phyloP scores from a whole-genome alignment of 2,329 filamentous ascomycete species.

The Colletotrichum echinochloae region DNA sequence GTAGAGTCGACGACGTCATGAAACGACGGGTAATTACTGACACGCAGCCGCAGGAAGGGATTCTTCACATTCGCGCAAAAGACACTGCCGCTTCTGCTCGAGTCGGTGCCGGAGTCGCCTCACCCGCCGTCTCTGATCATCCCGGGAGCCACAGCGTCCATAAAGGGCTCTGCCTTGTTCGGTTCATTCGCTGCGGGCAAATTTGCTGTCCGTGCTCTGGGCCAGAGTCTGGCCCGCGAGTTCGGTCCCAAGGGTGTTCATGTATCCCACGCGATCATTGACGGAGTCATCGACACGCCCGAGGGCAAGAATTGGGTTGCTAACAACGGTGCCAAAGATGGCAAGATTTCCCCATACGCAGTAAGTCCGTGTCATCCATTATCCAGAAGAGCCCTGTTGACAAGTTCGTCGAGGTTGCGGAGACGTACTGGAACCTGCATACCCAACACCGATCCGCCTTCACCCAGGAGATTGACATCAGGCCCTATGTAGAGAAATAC shows the following conservation, averaged over 20 bases:
- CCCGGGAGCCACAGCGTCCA: conserved; percentile 85
- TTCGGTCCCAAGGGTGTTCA: conserved; percentile 89
- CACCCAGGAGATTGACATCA: conserved; percentile 83
- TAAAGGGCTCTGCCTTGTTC: conserved; percentile 73
- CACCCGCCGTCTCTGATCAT: conserved; percentile 85
- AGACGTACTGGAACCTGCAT: conserved; percentile 87
- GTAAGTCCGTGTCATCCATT: conserved; percentile 63
- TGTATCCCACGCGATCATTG: conserved; percentile 84
- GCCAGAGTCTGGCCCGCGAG: conserved; percentile 82
- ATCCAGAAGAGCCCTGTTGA: conserved; percentile 28
- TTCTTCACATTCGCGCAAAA: conserved; percentile 82
- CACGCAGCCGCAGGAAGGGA: conserved; percentile 62
- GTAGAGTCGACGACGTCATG: conserved; percentile 44
- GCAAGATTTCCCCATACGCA: conserved; percentile 80
- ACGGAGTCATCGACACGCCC: conserved; percentile 87
- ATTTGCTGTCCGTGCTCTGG: conserved; percentile 80
- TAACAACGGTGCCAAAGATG: conserved; percentile 61
- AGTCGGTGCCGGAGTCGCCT: conserved; percentile 64
- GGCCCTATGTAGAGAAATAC: conserved; percentile 87
- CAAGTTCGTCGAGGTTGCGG: conserved; percentile 75
- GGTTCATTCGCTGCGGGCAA: conserved; percentile 78
- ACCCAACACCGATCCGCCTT: conserved; percentile 83
- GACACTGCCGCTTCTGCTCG: conserved; percentile 76
- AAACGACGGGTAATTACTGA: not conserved
- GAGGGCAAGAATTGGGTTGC: conserved; percentile 66